Percentiles rank a stretch among this genome's conserved stretches.
These are phyloP conservation scores for Termitomyces sp. DNA, from an alignment of 768 basidiomycete genomes.

Conservation along the genomic window DNA sequence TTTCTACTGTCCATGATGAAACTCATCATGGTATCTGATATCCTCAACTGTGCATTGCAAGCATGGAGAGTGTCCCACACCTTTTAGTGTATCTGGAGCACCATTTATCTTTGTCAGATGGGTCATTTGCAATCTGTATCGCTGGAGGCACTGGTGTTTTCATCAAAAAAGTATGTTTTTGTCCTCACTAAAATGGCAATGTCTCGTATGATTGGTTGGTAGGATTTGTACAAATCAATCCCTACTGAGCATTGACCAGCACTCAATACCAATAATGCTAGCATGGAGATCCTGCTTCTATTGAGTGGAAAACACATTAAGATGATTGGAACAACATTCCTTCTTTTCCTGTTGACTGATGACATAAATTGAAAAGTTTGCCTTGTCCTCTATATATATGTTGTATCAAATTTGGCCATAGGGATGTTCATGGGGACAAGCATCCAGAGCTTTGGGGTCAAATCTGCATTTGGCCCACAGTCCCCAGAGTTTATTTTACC, in stretches of 20 bases:
- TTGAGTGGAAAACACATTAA: not conserved
- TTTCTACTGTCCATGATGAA: not conserved
- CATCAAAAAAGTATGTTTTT: slow-evolving; percentile 5
- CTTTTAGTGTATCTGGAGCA: slow-evolving; percentile 7
- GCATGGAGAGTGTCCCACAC: not conserved
- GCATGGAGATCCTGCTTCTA: not conserved
- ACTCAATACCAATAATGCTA: not conserved
- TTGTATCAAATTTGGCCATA: slow-evolving; percentile 2
- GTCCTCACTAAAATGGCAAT: not conserved
- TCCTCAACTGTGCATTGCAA: not conserved
- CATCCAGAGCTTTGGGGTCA: not conserved
- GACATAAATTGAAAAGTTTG: not conserved
- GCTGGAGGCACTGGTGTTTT: slow-evolving; percentile 15
- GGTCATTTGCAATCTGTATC: slow-evolving; percentile 15
- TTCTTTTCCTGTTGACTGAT: slow-evolving; percentile 3
- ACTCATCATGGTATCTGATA: not conserved
- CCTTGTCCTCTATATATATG: not conserved
- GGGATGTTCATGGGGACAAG: slow-evolving; percentile 3
- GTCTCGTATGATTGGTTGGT: not conserved
- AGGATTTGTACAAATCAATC: slow-evolving; percentile 4
- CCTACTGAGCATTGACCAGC: slow-evolving; percentile 2
- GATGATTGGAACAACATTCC: not conserved
- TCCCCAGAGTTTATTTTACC: not conserved
- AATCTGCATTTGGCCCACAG: not conserved
- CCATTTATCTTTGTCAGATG: slow-evolving; percentile 4